Evolutionary conservation across 306 rosid genomes (phyloP), one percentile per base, ranked within the genome.

Genomic region (Lathyrus aphaca): DNA sequence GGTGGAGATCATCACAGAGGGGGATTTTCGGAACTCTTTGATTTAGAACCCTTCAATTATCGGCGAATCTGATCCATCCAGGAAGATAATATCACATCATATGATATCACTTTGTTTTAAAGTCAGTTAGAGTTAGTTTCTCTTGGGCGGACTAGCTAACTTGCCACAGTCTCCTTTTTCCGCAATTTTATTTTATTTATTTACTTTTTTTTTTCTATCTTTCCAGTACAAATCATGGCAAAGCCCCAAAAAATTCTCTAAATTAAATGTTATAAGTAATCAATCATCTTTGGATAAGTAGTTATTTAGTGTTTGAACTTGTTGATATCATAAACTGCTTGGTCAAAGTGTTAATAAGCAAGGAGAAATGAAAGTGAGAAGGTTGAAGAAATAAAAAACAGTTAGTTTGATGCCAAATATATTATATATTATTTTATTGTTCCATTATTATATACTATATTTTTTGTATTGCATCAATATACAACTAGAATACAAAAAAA

Each of bases 1-100:
- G 4, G 5, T 10, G 46, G 46, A 13, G 46, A 42, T 42, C 15
- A 40, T 40, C 45, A 40, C 63, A 82, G 65, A 78, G 88, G 84
- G 40, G 79, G 74, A 67, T 49, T 83, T 80, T 53, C 90, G 5
- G 18, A 63, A 68, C 74, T 42, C 17, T 86, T 81, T 81, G 87
- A 83, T 86, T 73, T 89, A 80, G 86, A 82, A 65, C 84, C 88
- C 5, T 59, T 43, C 10, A 81, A 77, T 29, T 70, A 61, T 66
- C 74, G 73, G 9, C 80, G 18, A 5, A 18, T 10, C 25, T 49
- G 12, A 16, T 48, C 54, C 54, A 48, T 48, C 5, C 15, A 4
- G 14, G 38, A 56, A 35, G 39, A 35, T 35, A 35, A 35, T 35
- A 35, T 30, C 35, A 30, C 5, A 30, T 4, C 35, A 29, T 29